Conservation (phyloP, 805 yeast species). For the Yarrowia divulgata region DNA sequence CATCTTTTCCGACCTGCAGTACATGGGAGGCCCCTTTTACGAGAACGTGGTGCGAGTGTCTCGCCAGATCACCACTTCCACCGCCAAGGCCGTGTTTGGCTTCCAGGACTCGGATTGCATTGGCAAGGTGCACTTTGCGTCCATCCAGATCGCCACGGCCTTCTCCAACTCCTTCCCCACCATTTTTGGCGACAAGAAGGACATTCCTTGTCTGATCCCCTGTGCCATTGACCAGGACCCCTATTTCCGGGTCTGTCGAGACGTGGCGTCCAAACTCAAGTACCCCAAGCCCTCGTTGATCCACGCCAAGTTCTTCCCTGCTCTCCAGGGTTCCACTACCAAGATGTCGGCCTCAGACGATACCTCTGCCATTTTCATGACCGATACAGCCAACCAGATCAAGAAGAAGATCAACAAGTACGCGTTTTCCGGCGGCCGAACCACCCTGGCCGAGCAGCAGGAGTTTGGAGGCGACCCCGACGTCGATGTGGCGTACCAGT, state of each 20-base stretch:
- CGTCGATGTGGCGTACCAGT: slow-evolving; percentile 94
- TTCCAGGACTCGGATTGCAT: slow-evolving; percentile 93
- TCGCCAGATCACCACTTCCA: slow-evolving; percentile 94
- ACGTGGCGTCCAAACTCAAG: slow-evolving; percentile 92
- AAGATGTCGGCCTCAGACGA: slow-evolving; percentile 97
- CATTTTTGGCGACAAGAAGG: slow-evolving; percentile 81
- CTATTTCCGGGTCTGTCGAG: slow-evolving; percentile 95
- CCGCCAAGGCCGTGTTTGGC: slow-evolving; percentile 96
- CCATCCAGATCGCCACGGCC: slow-evolving; percentile 94
- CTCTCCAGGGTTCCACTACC: slow-evolving; percentile 92
- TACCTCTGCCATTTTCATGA: slow-evolving; percentile 91
- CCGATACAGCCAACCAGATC: slow-evolving; percentile 90
- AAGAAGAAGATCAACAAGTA: slow-evolving; percentile 94
- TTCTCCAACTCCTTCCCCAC: slow-evolving; percentile 97
- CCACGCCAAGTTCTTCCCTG: slow-evolving; percentile 97
- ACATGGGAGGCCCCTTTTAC: slow-evolving; percentile 93
- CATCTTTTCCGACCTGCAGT: slow-evolving; percentile 88
- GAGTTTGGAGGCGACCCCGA: slow-evolving; percentile 91
- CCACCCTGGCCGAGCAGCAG: slow-evolving; percentile 88
- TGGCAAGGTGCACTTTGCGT: slow-evolving; percentile 94
- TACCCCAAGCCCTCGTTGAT: slow-evolving; percentile 89
- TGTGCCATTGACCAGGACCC: slow-evolving; percentile 99
- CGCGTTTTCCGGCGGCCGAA: slow-evolving; percentile 95
- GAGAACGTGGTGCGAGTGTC: slow-evolving; percentile 93
- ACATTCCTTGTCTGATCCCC: slow-evolving; percentile 96